A percentile compares a stretch with the other conserved stretches of the same genome.
phyloP scores from a whole-genome alignment of 2,329 filamentous ascomycete species.

The Achaetomium macrosporum region DNA sequence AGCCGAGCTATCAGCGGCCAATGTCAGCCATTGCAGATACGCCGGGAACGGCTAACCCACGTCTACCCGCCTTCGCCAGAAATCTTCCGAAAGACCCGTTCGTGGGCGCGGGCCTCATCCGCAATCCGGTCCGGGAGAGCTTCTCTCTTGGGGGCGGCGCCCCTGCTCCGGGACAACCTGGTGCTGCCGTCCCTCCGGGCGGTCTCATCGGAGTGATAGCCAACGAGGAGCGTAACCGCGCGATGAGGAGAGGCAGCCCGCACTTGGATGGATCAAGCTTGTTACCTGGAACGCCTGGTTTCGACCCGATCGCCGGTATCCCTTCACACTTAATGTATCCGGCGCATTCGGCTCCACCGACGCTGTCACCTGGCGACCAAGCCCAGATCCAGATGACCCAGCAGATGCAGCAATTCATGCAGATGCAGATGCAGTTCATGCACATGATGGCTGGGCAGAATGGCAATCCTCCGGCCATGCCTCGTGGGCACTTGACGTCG shows the following conservation, averaged over 20 bases:
- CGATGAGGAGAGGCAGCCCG: conserved; percentile 72
- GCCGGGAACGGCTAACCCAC: conserved; percentile 36
- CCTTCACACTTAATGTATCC: conserved; percentile 47
- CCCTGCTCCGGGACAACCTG: conserved; percentile 32
- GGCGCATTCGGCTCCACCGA: conserved; percentile 27
- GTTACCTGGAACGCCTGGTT: conserved; percentile 33
- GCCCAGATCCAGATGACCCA: conserved; percentile 75
- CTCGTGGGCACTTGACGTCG: conserved; percentile 25
- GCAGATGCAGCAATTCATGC: conserved; percentile 83
- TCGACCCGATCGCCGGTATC: conserved; percentile 46
- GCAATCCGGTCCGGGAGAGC: conserved; percentile 66
- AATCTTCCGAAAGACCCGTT: conserved; percentile 82
- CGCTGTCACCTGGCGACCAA: conserved; percentile 59
- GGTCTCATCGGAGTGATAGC: conserved; percentile 86
- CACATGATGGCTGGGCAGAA: conserved; percentile 61
- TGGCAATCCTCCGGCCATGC: conserved; percentile 16
- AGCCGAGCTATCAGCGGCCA: conserved; percentile 44
- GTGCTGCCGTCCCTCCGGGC: conserved; percentile 54
- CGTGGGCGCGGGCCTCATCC: conserved; percentile 69
- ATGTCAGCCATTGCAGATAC: conserved; percentile 54
- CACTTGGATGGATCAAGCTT: conserved; percentile 50
- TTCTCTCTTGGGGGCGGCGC: conserved; percentile 61
- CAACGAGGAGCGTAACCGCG: conserved; percentile 72
- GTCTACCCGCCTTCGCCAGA: conserved; percentile 75
- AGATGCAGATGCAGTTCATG: conserved; percentile 94